Conservation (phyloP, 768 basidiomycete genomes). For the Hysterangium stoloniferum region DNA sequence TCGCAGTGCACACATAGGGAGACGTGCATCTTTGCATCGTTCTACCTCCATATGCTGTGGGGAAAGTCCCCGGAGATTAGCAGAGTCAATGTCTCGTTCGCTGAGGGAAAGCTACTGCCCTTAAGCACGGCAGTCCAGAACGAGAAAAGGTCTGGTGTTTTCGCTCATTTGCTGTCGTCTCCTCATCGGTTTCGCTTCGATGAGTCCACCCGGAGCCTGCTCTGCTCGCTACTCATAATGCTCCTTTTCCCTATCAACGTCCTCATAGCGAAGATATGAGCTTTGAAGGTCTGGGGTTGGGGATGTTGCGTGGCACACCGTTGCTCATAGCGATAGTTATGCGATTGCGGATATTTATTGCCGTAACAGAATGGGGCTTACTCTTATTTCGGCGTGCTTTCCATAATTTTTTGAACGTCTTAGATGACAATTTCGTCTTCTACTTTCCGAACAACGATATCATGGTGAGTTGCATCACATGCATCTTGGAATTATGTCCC, state of each 20-base stretch:
- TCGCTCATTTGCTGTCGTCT: background rate
- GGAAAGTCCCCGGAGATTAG: slow-evolving; percentile 13
- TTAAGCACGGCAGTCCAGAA: slow-evolving; percentile 8
- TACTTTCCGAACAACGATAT: background rate
- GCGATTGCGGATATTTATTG: slow-evolving; percentile 8
- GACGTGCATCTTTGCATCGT: background rate
- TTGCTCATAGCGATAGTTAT: slow-evolving; percentile 13
- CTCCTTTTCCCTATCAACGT: background rate
- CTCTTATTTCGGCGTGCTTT: background rate
- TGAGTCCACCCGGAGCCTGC: background rate
- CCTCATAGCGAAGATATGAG: slow-evolving; percentile 11
- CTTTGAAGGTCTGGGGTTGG: background rate
- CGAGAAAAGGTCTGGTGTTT: slow-evolving; percentile 1
- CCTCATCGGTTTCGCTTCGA: background rate
- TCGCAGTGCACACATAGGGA: slow-evolving; percentile 10
- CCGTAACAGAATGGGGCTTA: slow-evolving; percentile 13
- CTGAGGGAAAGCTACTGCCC: slow-evolving; percentile 11
- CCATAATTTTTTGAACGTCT: background rate
- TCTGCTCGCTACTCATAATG: background rate
- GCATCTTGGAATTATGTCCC: background rate
- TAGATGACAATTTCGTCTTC: background rate
- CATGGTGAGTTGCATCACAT: background rate
- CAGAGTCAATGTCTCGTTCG: slow-evolving; percentile 8
- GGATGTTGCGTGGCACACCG: background rate
- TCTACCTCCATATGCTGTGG: slow-evolving; percentile 6